Evolutionary conservation across 1,139 yeast genomes (phyloP), one percentile per base, ranked within the genome.

Genomic region (Diutina pseudorugosa): DNA sequence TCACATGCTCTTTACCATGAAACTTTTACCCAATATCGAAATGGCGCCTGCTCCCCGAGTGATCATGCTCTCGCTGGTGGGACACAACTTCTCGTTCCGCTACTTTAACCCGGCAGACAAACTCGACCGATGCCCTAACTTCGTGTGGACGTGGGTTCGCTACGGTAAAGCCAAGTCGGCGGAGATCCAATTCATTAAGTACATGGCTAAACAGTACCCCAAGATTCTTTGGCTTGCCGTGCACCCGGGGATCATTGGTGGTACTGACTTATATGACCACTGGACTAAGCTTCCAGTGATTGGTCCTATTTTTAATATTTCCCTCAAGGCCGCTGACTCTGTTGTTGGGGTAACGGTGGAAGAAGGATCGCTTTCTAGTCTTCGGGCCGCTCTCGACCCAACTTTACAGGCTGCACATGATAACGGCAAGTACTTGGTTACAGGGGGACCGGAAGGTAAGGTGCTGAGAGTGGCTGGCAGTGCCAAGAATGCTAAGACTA

Each of bases 221-320:
- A 60, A 67, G 5, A 67, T 72, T 23, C 60, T 71, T 43, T 60
- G 65, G n/a, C 54, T 68, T 18, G 57, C 75, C 0, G 66, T 71
- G 1, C 77, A 73, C 53, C 77, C 77, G 0, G 77, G 77, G 1
- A 57, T 73, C 16, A 64, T 72, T 52, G 55, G 66, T 18, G 66
- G 64, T 14, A 71, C 76, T 2, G 68, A 62, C 27, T 63, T 73
- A 51, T 72, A 69, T 57, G 61, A 62, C 53, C 57, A 65, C 55
- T 68, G 70, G 70, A 64, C 61, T 50, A 57, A 58, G 16, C 49
- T 67, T 48, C 65, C 68, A 2, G 52, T 62, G 16, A 19, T 71
- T 11, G 70, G 70, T 1, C 55, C 58, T 4, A 30, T 65, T n/a
- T 55, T 61, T 30, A 62, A 59, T 52, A 57, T 55, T 1, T 53